Evolutionary conservation across 2,329 filamentous ascomycete species (phyloP).

Genomic region (Rhinocladiella mackenziei): DNA sequence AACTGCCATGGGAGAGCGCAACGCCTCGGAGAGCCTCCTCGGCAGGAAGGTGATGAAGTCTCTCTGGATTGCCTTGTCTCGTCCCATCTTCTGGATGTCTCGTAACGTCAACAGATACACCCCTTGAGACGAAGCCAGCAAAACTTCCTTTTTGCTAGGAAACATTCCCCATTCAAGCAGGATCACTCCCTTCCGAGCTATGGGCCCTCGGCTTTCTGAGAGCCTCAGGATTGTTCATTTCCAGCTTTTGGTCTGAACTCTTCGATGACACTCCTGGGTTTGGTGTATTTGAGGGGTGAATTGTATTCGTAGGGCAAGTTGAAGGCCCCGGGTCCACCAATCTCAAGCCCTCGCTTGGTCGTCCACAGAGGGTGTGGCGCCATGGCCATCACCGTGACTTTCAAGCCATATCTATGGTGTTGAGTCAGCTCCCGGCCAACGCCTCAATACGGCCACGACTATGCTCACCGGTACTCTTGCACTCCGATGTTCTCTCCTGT

Average conservation of each 20-base stretch:
- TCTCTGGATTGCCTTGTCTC: no score
- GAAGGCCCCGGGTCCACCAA: conserved; percentile 50
- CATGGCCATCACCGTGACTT: conserved; percentile 49
- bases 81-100: no score
- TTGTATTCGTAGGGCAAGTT: conserved; percentile 25
- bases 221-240: not conserved
- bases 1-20: no score
- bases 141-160: no score
- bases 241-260: conserved; percentile 14
- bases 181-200: no score
- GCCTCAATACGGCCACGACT: not conserved
- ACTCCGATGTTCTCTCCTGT: conserved; percentile 56
- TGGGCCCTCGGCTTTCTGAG: not conserved
- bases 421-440: not conserved
- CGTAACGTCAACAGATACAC: no score
- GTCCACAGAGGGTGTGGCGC: conserved; percentile 59
- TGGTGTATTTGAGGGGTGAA: conserved; percentile 15
- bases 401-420: conserved; percentile 42
- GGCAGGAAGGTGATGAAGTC: no score
- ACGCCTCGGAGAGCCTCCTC: no score
- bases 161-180: no score
- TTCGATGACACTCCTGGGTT: conserved; percentile 31
- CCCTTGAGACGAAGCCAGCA: no score
- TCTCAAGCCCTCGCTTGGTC: conserved; percentile 46
- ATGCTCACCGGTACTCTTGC: conserved; percentile 43